Conservation (phyloP, 2,329 filamentous ascomycete species). For the Colletotrichum musicola region DNA sequence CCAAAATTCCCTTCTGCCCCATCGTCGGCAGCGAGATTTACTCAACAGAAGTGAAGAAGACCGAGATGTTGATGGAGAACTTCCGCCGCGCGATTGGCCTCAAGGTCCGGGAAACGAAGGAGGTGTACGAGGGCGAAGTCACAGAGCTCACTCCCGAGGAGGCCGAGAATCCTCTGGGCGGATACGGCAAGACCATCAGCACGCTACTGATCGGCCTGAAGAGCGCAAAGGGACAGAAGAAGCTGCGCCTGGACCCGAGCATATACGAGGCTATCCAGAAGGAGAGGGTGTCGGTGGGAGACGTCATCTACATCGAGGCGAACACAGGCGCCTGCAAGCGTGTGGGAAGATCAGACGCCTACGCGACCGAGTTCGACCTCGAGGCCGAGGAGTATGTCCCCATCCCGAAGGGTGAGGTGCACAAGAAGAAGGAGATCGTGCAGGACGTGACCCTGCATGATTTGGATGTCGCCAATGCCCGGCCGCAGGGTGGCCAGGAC, state of each 20-base stretch:
- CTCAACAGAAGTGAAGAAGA: constrained; percentile 99
- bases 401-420: constrained; percentile 97
- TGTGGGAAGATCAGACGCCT: constrained; percentile 94
- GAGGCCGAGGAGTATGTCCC: constrained; percentile 99
- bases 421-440: constrained; percentile 99
- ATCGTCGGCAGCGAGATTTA: constrained; percentile 99
- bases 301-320: constrained; percentile 99
- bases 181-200: constrained; percentile 97
- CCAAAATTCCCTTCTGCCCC: constrained; percentile 97
- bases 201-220: constrained; percentile 95
- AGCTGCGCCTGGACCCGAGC: constrained; percentile 94
- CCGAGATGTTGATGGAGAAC: constrained; percentile 98
- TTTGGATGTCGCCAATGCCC: constrained; percentile 93
- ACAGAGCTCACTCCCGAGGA: constrained; percentile 98
- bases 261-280: constrained; percentile 99
- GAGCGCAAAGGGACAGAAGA: constrained; percentile 97
- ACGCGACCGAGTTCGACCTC: constrained; percentile 97
- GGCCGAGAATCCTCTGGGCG: constrained; percentile 95
- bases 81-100: constrained; percentile 96
- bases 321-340: constrained; percentile 99
- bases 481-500: constrained; percentile 96
- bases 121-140: constrained; percentile 99
- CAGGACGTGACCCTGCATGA: constrained; percentile 98
- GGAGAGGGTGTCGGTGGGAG: constrained; percentile 93
- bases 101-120: constrained; percentile 97